Evolutionary conservation across 1,139 yeast species (phyloP), one percentile per base, ranked within the genome.

Genomic region (Meyerozyma carpophila): DNA sequence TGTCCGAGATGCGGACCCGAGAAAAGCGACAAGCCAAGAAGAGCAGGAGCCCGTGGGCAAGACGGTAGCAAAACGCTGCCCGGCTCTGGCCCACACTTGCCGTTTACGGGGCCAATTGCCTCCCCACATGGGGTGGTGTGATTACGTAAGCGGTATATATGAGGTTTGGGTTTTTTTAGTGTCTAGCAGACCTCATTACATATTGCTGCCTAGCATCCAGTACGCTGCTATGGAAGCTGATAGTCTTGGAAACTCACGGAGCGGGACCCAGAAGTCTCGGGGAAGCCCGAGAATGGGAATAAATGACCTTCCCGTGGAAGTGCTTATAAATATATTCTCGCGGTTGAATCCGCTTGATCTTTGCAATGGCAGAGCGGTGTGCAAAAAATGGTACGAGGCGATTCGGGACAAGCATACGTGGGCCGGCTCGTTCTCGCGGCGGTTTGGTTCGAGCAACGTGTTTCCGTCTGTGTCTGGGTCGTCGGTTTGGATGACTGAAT

Each of bases 401-500:
- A 73, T 82, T 4, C 71, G 72, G 47, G 83, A 82, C 55, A 77
- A 77, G 47, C 75, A 73, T 41, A 70, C 83, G 6, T 84, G 91
- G 91, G 72, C 73, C 53, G 72, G 70, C 43, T 70, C 84, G 18
- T 82, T 84, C 53, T 61, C 64, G 24, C 55, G 68, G 24, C 69
- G 68, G 43, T 77, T 77, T 50, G 69, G 74, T 3, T 70, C 62
- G 3, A 53, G 75, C 0, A 53, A 56, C 2, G 46, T 54, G 11
- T 84, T 84, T 56, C 81, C 89, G 3, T 73, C 84, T 1, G 63
- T 78, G n/a, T 68, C 84, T 0, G 65, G 74, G 27, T 74, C 84
- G 0, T 52, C 51, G n/a, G 62, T 62, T 39, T 84, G 82, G 77
- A 71, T 79, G 53, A 63, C 65, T 28, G 93, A 84, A 58, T 73